Evolutionary conservation across 1,284 basidiomycete genomes (phyloP), one percentile per base, ranked within the genome.

Genomic region (Dichomitus squalens): DNA sequence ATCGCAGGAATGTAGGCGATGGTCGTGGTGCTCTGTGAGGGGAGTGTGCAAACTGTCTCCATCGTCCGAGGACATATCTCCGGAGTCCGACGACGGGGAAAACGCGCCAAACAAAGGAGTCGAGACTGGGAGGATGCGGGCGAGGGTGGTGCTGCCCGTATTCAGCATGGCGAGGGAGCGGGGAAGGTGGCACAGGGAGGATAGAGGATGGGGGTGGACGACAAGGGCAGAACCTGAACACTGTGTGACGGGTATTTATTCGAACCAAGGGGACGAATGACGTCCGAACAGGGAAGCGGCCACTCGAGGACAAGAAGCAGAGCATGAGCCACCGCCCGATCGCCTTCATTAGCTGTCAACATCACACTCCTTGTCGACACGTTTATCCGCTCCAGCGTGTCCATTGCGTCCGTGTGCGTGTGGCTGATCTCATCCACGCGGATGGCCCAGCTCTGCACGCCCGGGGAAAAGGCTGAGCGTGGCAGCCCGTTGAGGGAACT

Each of bases 41-140:
- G 75, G 76, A 7, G 75, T 76, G 53, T 75, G 70, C 29, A 75
- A 70, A 49, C 75, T 66, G 56, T 75, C 71, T 61, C 75, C 74
- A 66, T 76, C 76, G 64, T 78, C 76, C 14, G 75, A 73, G 48
- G 73, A 76, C 31, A 67, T 68, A 60, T 75, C 75, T 49, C 68
- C 72, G 46, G 71, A 60, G 58, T 76, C 76, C 52, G 71, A 68
- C 46, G 66, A 71, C 18, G 71, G 73, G 25, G 76, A 74, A 43
- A 71, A 67, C 60, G 71, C 73, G 52, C 64, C 68, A 54, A 72
- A 64, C 29, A 60, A 57, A 47, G 69, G 67, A n/a, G 68, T 65
- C 12, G 59, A 59, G 18, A 52, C 60, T 9, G 70, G 70, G 55
- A 67, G 67, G 50, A 64, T 60, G 44, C 53, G 56, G 31, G 58